Conservation (phyloP, 345 rosid species). For the Gossypium longicalyx region DNA sequence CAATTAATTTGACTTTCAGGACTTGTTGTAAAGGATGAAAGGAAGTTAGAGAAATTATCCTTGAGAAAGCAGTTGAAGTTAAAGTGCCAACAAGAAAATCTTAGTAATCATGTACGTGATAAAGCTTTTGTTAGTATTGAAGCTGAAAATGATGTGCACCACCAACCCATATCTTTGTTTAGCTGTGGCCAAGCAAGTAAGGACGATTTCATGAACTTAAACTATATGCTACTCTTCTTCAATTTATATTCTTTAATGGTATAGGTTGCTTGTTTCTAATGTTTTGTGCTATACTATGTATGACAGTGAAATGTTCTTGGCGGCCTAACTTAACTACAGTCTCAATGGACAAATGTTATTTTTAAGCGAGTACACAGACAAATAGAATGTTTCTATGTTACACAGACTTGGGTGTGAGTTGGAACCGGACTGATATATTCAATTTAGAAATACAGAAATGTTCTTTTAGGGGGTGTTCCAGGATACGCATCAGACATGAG, state of each 20-base stretch:
- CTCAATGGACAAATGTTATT: not conserved
- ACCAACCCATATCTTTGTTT: constrained; percentile 36
- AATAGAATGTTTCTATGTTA: not conserved
- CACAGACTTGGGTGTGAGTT: not conserved
- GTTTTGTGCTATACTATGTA: not conserved
- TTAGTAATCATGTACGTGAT: constrained; percentile 37
- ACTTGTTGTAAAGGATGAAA: constrained; percentile 52
- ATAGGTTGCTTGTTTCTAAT: not conserved
- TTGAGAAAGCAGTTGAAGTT: constrained; percentile 87
- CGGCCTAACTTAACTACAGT: not conserved
- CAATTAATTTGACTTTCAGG: constrained; percentile 34
- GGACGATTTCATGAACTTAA: constrained; percentile 11
- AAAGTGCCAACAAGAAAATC: constrained; percentile 81
- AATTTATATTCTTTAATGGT: not conserved
- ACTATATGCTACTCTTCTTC: not conserved
- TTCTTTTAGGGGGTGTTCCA: not conserved
- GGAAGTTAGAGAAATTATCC: constrained; percentile 64
- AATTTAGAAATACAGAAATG: not conserved
- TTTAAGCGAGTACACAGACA: not conserved
- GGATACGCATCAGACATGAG: not conserved
- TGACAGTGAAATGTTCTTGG: not conserved
- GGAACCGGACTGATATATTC: not conserved
- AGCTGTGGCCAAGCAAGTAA: constrained; percentile 44
- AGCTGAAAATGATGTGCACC: constrained; percentile 37
- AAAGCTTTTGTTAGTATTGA: constrained; percentile 49